Conservation (phyloP, 306 rosid genomes). For the Betula pendula region DNA sequence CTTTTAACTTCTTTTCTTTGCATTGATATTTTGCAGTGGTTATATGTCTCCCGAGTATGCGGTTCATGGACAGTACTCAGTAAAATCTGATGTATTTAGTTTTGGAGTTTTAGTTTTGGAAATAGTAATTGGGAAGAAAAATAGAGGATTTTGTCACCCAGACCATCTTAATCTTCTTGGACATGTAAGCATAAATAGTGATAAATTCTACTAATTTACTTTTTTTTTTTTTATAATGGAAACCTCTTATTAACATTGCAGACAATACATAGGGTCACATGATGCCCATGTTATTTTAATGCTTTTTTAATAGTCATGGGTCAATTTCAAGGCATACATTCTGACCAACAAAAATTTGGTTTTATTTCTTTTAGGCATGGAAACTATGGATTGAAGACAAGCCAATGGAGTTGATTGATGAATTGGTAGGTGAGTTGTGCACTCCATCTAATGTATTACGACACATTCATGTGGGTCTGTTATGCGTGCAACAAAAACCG, state of each 20-base stretch:
- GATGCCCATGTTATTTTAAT: no score
- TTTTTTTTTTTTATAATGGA: no score
- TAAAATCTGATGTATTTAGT: constrained; percentile 49
- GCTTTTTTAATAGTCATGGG: no score
- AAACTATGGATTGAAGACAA: constrained; percentile 28
- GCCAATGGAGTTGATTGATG: constrained; percentile 22
- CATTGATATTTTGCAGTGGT: constrained; percentile 32
- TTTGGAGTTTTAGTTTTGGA: constrained; percentile 51
- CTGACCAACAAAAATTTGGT: background rate
- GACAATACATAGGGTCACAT: no score
- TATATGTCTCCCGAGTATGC: constrained; percentile 58
- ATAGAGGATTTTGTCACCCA: constrained; percentile 35
- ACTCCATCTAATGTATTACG: constrained; percentile 25
- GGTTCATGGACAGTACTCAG: constrained; percentile 36
- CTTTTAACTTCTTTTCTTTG: background rate
- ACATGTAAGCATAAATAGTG: constrained; percentile 34
- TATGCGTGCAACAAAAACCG: constrained; percentile 49
- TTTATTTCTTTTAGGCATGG: constrained; percentile 28
- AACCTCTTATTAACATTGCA: no score
- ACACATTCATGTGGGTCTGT: constrained; percentile 52
- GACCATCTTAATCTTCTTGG: constrained; percentile 44
- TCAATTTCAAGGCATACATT: background rate
- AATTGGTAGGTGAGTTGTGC: background rate
- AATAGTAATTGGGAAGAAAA: constrained; percentile 54
- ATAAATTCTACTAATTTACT: no score